A percentile compares a stretch with the other conserved stretches of the same genome.
phyloP scores from a whole-genome alignment of 2,329 filamentous ascomycete genomes.

The Microcyclosporella mali region DNA sequence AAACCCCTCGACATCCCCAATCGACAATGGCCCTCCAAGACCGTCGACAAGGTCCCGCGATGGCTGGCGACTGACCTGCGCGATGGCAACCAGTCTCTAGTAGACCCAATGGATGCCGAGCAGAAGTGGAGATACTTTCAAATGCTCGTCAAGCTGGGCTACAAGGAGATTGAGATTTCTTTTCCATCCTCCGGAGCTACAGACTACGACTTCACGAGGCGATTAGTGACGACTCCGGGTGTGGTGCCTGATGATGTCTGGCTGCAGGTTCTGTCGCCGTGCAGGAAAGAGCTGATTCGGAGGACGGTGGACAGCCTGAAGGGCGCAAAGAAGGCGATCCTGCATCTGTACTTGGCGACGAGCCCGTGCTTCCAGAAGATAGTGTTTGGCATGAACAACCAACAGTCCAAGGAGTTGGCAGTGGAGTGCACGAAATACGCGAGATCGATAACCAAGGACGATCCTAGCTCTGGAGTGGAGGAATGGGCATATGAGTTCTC shows the following conservation, averaged over 20 bases:
- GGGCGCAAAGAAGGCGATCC: constrained; percentile 85
- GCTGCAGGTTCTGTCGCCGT: constrained; percentile 87
- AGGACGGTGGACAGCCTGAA: constrained; percentile 82
- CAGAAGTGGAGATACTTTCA: constrained; percentile 95
- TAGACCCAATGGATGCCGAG: constrained; percentile 91
- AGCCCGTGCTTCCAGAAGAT: constrained; percentile 91
- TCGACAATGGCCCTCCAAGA: constrained; percentile 77
- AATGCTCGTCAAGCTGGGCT: constrained; percentile 85
- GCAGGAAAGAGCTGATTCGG: constrained; percentile 82
- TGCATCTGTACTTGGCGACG: constrained; percentile 94
- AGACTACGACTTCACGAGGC: constrained; percentile 91
- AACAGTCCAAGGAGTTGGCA: constrained; percentile 74
- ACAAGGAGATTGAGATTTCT: constrained; percentile 96
- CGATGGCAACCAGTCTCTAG: constrained; percentile 90
- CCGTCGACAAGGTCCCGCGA: constrained; percentile 74
- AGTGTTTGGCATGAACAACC: constrained; percentile 80
- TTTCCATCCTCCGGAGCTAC: constrained; percentile 92
- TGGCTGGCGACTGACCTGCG: constrained; percentile 86
- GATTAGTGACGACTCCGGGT: constrained; percentile 77
- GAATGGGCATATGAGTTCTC: constrained; percentile 79
- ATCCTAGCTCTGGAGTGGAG: constrained; percentile 51
- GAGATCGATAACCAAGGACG: constrained; percentile 80
- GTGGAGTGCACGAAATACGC: constrained; percentile 82
- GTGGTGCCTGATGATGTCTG: constrained; percentile 81
- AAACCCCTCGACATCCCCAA: constrained; percentile 60